phyloP scores from a whole-genome alignment of 78 protist species.

The Dictyostelium capitatum region DNA sequence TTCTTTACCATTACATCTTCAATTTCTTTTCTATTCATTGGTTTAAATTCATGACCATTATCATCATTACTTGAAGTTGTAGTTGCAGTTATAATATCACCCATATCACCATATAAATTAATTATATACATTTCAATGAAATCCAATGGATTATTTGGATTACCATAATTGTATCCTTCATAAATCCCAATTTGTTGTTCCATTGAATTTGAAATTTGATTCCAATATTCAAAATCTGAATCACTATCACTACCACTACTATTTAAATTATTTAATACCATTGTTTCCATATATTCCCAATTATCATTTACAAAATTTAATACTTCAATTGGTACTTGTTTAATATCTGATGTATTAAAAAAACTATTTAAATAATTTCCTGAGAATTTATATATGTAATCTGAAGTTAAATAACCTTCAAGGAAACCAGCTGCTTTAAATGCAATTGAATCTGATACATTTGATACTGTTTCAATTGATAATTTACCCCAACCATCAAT shows the following conservation, averaged over 20 bases:
- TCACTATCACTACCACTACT: neutral
- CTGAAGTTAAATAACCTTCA: constrained; percentile 62
- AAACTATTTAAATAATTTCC: constrained; percentile 30
- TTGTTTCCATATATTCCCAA: constrained; percentile 7
- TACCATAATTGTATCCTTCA: constrained; percentile 39
- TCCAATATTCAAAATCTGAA: constrained; percentile 47
- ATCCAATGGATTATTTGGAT: too few species aligned
- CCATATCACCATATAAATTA: constrained; percentile 60
- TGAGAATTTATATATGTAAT: constrained; percentile 51
- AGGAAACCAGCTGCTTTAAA: constrained; percentile 69
- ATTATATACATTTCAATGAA: constrained; percentile 39
- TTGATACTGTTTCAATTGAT: constrained; percentile 31
- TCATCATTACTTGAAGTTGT: neutral
- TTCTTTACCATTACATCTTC: constrained; percentile 39
- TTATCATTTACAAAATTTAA: constrained; percentile 13
- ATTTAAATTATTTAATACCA: too few species aligned
- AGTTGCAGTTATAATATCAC: constrained; percentile 35
- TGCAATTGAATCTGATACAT: constrained; percentile 1
- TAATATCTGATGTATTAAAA: constrained; percentile 40
- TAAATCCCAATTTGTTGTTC: constrained; percentile 30
- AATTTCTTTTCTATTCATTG: constrained; percentile 21
- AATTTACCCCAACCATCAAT: constrained; percentile 75
- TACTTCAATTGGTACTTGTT: constrained; percentile 28
- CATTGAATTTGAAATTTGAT: constrained; percentile 10
- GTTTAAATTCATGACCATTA: constrained; percentile 18